phyloP scores from a whole-genome alignment of 176 grass and related monocot genomes.

The Thinopyrum elongatum region DNA sequence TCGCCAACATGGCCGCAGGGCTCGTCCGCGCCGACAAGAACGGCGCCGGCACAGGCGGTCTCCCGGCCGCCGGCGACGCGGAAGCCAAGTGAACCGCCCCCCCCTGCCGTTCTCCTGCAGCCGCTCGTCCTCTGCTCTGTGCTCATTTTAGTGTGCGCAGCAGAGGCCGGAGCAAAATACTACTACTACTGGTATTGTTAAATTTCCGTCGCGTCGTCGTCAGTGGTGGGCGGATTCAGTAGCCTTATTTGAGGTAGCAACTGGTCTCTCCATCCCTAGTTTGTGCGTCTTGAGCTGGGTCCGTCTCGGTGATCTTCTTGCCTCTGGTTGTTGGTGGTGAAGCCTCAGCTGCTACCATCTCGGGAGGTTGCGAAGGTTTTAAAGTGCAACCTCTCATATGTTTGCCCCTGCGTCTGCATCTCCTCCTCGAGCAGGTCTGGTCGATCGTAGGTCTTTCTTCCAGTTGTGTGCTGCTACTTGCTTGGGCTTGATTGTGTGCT shows the following conservation, averaged over 20 bases:
- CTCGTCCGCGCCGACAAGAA: slow-evolving; percentile 7
- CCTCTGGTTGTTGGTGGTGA: background rate
- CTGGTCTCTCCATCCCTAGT: slow-evolving; percentile 1
- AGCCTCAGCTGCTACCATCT: background rate
- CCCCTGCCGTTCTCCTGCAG: background rate
- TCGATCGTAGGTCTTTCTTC: background rate
- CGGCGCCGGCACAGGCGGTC: background rate
- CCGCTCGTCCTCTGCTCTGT: slow-evolving; percentile 12
- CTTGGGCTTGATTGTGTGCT: background rate
- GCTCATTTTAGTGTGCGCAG: slow-evolving; percentile 43
- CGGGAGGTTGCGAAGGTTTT: slow-evolving; percentile 36
- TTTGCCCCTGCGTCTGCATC: background rate
- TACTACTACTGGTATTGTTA: background rate
- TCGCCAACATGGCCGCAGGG: slow-evolving; percentile 3
- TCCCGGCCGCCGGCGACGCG: background rate
- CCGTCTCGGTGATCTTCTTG: background rate
- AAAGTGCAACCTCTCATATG: slow-evolving; percentile 8
- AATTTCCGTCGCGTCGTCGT: too few relatives aligned
- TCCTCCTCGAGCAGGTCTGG: background rate
- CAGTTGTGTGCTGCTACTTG: background rate
- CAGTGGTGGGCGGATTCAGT: background rate
- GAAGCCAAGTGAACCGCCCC: background rate
- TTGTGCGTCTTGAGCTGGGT: background rate
- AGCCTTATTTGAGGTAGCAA: slow-evolving; percentile 38
- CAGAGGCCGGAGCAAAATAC: background rate